Conservation (phyloP, 768 basidiomycete species). For the Russula sp. region DNA sequence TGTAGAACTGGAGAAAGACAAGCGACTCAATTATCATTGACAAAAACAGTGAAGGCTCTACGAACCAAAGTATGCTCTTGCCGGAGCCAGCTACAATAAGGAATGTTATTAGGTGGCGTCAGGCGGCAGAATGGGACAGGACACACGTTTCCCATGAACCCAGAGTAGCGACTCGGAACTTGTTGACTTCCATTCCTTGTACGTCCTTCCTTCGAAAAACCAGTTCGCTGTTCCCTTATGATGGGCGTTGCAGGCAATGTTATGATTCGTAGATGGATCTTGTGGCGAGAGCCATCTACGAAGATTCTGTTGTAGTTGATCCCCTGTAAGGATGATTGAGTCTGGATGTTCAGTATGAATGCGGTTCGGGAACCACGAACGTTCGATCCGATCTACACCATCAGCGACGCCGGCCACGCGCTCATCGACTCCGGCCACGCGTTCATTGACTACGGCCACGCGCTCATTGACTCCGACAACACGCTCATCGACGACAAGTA, state of each 20-base stretch:
- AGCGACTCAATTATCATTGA: neutral
- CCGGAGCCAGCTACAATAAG: conserved; percentile 10
- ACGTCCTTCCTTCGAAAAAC: neutral
- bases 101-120: neutral
- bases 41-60: neutral
- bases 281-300: conserved; percentile 11
- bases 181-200: conserved; percentile 2
- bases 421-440: no score
- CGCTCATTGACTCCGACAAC: neutral
- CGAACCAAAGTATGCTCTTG: conserved; percentile 18
- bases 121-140: neutral
- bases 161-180: conserved; percentile 2
- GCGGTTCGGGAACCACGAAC: neutral
- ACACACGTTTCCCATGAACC: conserved; percentile 12
- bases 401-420: no score
- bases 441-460: neutral
- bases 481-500: neutral
- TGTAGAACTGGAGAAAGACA: conserved; percentile 6
- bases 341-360: neutral
- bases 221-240: conserved; percentile 4
- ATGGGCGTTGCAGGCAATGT: neutral
- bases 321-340: neutral
- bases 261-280: conserved; percentile 4
- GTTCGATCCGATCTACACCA: neutral
- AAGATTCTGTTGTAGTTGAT: neutral